These are phyloP conservation scores for Paratrypanosoma confusum DNA, from an alignment of 208 protist genomes.

Conservation along the genomic window DNA sequence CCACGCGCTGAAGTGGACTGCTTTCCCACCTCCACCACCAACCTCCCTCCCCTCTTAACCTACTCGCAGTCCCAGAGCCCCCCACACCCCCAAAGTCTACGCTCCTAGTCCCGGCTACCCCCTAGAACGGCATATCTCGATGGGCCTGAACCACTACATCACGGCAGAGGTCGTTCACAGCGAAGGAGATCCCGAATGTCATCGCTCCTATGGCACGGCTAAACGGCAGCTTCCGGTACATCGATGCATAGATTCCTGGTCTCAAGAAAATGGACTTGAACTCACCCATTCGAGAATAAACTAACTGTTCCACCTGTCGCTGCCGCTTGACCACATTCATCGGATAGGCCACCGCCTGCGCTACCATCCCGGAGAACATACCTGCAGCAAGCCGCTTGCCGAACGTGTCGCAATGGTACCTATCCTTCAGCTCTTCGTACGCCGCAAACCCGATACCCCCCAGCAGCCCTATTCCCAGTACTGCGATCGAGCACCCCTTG, in stretches of 20 bases:
- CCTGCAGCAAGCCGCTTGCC: slow-evolving; percentile 52
- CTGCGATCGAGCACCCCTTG: slow-evolving; percentile 74
- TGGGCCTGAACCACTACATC: slow-evolving; percentile 39
- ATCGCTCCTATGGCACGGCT: slow-evolving; percentile 48
- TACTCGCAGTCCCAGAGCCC: no score
- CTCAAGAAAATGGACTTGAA: slow-evolving; percentile 33
- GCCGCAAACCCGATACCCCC: slow-evolving; percentile 84
- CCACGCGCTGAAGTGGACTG: no score
- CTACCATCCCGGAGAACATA: slow-evolving; percentile 49
- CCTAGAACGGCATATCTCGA: slow-evolving; percentile 58
- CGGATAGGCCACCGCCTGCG: slow-evolving; percentile 78
- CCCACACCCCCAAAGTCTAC: no score
- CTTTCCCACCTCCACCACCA: no score
- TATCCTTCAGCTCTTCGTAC: slow-evolving; percentile 79
- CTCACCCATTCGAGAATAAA: slow-evolving; percentile 26
- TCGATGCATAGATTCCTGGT: slow-evolving; percentile 26
- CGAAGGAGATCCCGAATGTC: slow-evolving; percentile 72
- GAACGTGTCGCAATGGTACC: slow-evolving; percentile 49
- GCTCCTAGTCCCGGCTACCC: no score
- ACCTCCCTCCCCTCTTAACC: no score
- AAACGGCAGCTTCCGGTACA: slow-evolving; percentile 71
- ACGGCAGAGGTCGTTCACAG: slow-evolving; percentile 64
- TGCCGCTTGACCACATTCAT: slow-evolving; percentile 76
- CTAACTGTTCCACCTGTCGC: slow-evolving; percentile 56
- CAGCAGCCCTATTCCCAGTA: slow-evolving; percentile 79